Percentiles rank a stretch among this genome's conserved stretches.
These are phyloP conservation scores for Podospora conica DNA, from an alignment of 495 filamentous ascomycete species.

Conservation along the genomic window DNA sequence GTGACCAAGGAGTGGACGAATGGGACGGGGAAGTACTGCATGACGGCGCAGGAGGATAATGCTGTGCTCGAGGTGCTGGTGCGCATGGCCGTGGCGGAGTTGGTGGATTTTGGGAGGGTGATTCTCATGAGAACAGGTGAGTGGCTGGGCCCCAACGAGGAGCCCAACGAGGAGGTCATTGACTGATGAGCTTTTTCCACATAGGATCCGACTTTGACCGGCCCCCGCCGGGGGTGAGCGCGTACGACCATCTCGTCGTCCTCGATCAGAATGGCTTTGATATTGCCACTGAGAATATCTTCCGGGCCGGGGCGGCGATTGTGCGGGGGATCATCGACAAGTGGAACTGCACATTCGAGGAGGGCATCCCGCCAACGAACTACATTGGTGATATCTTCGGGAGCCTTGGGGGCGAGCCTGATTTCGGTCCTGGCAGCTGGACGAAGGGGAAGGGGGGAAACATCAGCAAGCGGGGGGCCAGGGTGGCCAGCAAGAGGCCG, in stretches of 20 bases:
- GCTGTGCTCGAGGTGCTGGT: conserved; percentile 62
- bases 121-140: conserved; percentile 63
- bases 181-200: not conserved
- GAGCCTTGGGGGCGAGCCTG: conserved; percentile 55
- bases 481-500: not conserved
- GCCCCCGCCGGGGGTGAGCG: conserved; percentile 50
- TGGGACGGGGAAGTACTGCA: conserved; percentile 62
- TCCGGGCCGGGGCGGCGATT: conserved; percentile 59
- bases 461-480: conserved; percentile 1
- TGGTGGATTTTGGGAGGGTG: conserved; percentile 61
- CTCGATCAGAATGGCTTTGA: conserved; percentile 54
- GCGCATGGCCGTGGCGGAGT: conserved; percentile 46
- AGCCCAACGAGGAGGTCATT: not conserved
- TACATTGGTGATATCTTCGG: conserved; percentile 72
- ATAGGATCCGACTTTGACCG: conserved; percentile 64
- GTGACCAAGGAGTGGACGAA: conserved; percentile 61
- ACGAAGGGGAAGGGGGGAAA: conserved; percentile 22
- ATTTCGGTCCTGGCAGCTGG: conserved; percentile 55
- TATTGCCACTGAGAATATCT: conserved; percentile 57
- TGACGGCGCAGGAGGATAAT: conserved; percentile 70
- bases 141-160: not conserved
- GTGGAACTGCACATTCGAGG: conserved; percentile 54
- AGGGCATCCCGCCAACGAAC: conserved; percentile 56
- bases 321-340: conserved; percentile 56
- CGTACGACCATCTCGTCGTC: conserved; percentile 52